Evolutionary conservation across 2,329 filamentous ascomycete species (phyloP).

Genomic region (Fusarium vanettenii): DNA sequence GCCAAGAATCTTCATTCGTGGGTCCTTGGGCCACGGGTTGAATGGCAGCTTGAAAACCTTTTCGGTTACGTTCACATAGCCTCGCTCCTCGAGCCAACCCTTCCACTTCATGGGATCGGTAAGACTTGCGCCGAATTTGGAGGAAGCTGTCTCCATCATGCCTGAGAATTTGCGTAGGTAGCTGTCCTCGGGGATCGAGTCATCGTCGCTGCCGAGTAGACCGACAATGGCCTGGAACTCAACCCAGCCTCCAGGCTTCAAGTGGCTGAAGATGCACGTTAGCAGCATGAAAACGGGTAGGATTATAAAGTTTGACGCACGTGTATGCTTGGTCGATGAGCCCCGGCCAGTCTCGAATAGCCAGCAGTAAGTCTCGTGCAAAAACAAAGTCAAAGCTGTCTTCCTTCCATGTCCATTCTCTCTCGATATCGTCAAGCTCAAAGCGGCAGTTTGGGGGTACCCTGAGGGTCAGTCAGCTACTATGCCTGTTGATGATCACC

Average conservation of each 20-base stretch:
- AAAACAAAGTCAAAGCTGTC: slow-evolving; percentile 51
- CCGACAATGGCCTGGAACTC: slow-evolving; percentile 40
- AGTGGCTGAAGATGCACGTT: slow-evolving; percentile 9
- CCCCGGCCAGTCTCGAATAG: slow-evolving; percentile 46
- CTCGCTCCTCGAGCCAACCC: slow-evolving; percentile 57
- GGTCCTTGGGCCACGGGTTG: slow-evolving; percentile 62
- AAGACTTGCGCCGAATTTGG: slow-evolving; percentile 44
- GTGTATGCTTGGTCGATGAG: slow-evolving; percentile 51
- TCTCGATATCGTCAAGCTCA: slow-evolving; percentile 52
- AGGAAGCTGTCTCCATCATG: slow-evolving; percentile 45
- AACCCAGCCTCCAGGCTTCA: slow-evolving; percentile 30
- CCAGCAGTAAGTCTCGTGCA: slow-evolving; percentile 45
- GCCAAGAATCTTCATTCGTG: slow-evolving; percentile 62
- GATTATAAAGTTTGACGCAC: slow-evolving; percentile 24
- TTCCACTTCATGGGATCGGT: slow-evolving; percentile 44
- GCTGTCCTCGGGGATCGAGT: slow-evolving; percentile 36
- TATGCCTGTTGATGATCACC: neutral
- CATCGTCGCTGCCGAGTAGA: slow-evolving; percentile 35
- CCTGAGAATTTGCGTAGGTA: slow-evolving; percentile 39
- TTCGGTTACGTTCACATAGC: slow-evolving; percentile 62
- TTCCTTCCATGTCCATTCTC: slow-evolving; percentile 51
- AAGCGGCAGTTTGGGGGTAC: slow-evolving; percentile 52
- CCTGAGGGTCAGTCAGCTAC: slow-evolving; percentile 27
- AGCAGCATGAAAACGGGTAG: neutral
- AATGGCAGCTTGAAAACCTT: slow-evolving; percentile 59